Evolutionary conservation across 2,329 filamentous ascomycete genomes (phyloP).

Genomic region (Fusarium cicatricum): DNA sequence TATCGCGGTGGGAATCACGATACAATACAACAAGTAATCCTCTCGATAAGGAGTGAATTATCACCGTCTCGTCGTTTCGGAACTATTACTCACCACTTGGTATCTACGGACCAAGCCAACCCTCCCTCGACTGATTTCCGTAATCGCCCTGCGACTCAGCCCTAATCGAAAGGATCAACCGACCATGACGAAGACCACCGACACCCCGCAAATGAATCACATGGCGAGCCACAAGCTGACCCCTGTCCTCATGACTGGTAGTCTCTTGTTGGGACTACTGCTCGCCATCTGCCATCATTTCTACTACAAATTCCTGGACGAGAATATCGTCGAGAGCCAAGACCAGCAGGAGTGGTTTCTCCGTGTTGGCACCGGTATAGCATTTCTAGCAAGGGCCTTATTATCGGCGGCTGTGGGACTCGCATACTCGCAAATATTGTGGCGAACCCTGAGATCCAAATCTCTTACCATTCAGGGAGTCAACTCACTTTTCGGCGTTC

Average conservation of each 20-base stretch:
- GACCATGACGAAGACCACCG: neutral
- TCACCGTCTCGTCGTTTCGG: no score
- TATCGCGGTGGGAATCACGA: no score
- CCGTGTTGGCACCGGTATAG: slow-evolving; percentile 12
- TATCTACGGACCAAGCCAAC: no score
- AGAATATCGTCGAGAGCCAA: neutral
- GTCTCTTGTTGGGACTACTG: neutral
- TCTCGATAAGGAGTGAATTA: no score
- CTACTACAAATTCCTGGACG: neutral
- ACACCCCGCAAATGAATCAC: neutral
- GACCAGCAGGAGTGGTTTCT: slow-evolving; percentile 23
- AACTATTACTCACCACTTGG: no score
- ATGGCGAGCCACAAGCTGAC: slow-evolving; percentile 8
- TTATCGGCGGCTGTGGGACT: slow-evolving; percentile 9
- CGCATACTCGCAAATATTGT: slow-evolving; percentile 16
- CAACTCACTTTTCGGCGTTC: slow-evolving; percentile 1
- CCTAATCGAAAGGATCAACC: no score
- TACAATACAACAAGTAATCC: no score
- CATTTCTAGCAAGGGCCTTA: neutral
- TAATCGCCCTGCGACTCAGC: no score
- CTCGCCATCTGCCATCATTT: slow-evolving; percentile 17
- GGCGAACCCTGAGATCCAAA: neutral
- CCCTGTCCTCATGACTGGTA: neutral
- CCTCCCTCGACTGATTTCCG: no score
- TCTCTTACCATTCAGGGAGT: slow-evolving; percentile 2